Evolutionary conservation across 1,139 yeast genomes (phyloP).

Genomic region (Hyphopichia wangnamkhiaoensis): DNA sequence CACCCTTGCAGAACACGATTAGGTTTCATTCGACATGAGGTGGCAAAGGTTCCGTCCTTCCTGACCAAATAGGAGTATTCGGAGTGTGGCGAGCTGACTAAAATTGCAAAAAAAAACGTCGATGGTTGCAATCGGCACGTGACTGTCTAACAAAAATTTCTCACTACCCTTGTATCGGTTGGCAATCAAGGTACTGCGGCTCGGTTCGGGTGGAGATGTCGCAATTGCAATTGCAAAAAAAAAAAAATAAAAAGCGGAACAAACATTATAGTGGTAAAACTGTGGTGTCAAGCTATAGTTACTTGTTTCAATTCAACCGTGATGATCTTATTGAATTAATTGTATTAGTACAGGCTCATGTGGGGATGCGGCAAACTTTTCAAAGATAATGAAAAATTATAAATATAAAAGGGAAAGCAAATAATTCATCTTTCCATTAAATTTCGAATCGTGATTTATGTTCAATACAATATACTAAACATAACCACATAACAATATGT

Average conservation of each 20-base stretch:
- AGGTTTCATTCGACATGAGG: too few species aligned
- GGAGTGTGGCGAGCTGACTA: too few species aligned
- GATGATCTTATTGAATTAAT: neutral
- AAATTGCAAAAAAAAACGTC: too few species aligned
- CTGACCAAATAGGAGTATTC: too few species aligned
- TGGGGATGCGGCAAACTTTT: too few species aligned
- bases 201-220: conserved; percentile 1
- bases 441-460: too few species aligned
- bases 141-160: neutral
- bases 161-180: neutral
- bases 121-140: conserved; percentile 3
- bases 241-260: neutral
- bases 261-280: conserved; percentile 2
- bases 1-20: too few species aligned
- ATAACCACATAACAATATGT: neutral
- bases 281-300: conserved; percentile 1
- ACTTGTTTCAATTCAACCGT: neutral
- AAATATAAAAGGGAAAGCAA: neutral
- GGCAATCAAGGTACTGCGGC: neutral
- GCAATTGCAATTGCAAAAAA: neutral
- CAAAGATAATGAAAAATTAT: neutral
- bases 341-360: too few species aligned
- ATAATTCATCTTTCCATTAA: neutral
- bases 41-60: too few species aligned
- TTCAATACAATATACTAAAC: neutral